phyloP scores from a whole-genome alignment of 345 rosid genomes.

The Zanthoxylum bungeanum region DNA sequence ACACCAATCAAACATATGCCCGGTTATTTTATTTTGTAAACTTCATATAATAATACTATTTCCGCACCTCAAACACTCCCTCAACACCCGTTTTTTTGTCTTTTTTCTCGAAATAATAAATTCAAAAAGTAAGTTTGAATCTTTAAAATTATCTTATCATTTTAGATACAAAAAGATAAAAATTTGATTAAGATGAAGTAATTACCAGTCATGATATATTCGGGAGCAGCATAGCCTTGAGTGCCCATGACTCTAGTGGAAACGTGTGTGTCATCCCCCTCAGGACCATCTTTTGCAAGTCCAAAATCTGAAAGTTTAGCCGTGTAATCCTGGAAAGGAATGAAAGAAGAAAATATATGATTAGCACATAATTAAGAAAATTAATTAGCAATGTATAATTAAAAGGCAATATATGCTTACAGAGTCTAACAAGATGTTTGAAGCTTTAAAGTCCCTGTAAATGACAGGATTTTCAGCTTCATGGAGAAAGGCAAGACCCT shows the following conservation, averaged over 20 bases:
- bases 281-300: conserved; percentile 90
- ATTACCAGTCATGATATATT: conserved; percentile 92
- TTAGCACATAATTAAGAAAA: neutral
- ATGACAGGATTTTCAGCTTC: conserved; percentile 85
- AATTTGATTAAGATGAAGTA: too few relatives aligned
- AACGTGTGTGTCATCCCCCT: conserved; percentile 91
- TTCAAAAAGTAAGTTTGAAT: too few relatives aligned
- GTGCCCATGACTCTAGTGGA: conserved; percentile 95
- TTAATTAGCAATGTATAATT: neutral
- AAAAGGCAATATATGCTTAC: conserved; percentile 39
- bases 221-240: conserved; percentile 95
- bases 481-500: conserved; percentile 82
- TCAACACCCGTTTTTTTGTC: too few relatives aligned
- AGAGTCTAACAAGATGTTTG: conserved; percentile 82
- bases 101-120: too few relatives aligned
- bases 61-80: too few relatives aligned
- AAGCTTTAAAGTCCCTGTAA: conserved; percentile 85
- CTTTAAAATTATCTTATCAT: too few relatives aligned
- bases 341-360: neutral
- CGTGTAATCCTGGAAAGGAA: conserved; percentile 55
- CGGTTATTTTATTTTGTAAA: neutral
- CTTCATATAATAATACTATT: too few relatives aligned
- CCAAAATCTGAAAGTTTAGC: conserved; percentile 94
- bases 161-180: too few relatives aligned
- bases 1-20: neutral